Base-by-base conservation (phyloP, 371 early-diverging fungal species). In the Apophysomyces ossiformis region DNA sequence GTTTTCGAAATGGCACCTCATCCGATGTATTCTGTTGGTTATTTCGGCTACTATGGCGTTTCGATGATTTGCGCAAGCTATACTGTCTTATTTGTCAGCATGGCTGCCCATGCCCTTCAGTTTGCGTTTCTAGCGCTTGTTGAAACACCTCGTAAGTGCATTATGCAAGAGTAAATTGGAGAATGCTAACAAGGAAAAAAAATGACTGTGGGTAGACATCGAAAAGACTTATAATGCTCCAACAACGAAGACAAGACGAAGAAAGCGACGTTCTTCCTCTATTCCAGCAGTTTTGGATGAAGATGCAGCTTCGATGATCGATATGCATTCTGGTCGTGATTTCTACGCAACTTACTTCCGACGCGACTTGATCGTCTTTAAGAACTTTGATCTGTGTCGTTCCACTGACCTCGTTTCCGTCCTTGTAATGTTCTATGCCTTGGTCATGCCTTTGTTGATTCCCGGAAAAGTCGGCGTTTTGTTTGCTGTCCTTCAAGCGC, bases 11-110 rank as follows among this genome's bases (percentile, higher is more conserved):
- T 93, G 88, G 95, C 93, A 0, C 96, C 96, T 13, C 97, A 96
- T 70, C 97, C 97, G 2, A 96, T 96, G 96, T 96, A 96, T 77
- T 94, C 95, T 35, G 89, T 96, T 21, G 97, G 97, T 3, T 96
- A 95, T 71, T 85, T 90, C 26, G 96, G 96, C 11, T 95, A 92
- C 73, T 96, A 96, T 74, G 97, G 95, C 35, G 83, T 91, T 11
- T 90, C 94, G n/a, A 70, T 96, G 57, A 90, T 92, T 60, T 86
- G 83, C 37, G 89, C 87, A 15, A 88, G 88, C 61, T 93, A 93
- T 74, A 89, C 88, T 46, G 94, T 96, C 2, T 84, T 96, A 32
- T 95, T 90, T 69, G 89, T 90, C 47, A 89, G 90, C 21, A 76
- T 96, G 57, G 84, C 85, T 38, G 94, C 95, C 4, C 97, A 96